phyloP scores from a whole-genome alignment of 768 basidiomycete species.

The Pholiota conissans region DNA sequence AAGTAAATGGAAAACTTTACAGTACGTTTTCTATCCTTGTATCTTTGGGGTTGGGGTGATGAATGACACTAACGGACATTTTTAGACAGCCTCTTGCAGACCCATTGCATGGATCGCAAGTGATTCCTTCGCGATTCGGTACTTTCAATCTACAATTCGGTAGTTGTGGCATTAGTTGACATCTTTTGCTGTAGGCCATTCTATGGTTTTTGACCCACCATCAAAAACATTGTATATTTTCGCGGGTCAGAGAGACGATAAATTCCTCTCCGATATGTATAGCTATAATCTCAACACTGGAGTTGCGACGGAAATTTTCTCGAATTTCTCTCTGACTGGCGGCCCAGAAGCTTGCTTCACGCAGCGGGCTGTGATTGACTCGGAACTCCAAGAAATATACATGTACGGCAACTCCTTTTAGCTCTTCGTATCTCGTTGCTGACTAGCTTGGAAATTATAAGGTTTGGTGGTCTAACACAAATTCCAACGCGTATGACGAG shows the following conservation, averaged over 20 bases:
- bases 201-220: slow-evolving; percentile 73
- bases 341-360: slow-evolving; percentile 76
- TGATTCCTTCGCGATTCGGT: slow-evolving; percentile 66
- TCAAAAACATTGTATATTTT: slow-evolving; percentile 67
- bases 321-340: slow-evolving; percentile 58
- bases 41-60: not conserved
- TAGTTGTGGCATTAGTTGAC: not conserved
- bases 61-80: slow-evolving; percentile 4
- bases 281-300: slow-evolving; percentile 62
- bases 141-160: slow-evolving; percentile 13
- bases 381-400: slow-evolving; percentile 64
- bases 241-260: slow-evolving; percentile 69
- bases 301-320: slow-evolving; percentile 59
- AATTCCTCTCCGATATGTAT: slow-evolving; percentile 76
- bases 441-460: slow-evolving; percentile 20
- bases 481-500: slow-evolving; percentile 35
- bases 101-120: slow-evolving; percentile 30
- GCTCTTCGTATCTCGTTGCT: not conserved
- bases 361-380: slow-evolving; percentile 71
- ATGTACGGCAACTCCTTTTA: slow-evolving; percentile 45
- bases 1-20: slow-evolving; percentile 66
- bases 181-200: slow-evolving; percentile 54
- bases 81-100: slow-evolving; percentile 24
- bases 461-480: slow-evolving; percentile 64
- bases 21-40: slow-evolving; percentile 42